phyloP scores from a whole-genome alignment of 2,329 filamentous ascomycete genomes.

The Chaetomiaceae sp. region DNA sequence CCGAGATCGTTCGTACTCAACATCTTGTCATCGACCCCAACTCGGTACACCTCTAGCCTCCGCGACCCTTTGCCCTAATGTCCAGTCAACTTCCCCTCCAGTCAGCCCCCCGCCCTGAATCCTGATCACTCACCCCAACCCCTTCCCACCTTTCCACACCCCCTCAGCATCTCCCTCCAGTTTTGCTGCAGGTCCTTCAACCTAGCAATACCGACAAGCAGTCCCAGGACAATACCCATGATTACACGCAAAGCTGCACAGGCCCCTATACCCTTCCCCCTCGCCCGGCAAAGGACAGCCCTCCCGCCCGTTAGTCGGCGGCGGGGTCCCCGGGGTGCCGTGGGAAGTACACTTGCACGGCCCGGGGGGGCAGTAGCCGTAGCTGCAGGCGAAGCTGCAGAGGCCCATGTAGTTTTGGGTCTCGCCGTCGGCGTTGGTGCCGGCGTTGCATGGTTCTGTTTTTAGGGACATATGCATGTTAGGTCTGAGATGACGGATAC shows the following conservation, averaged over 20 bases:
- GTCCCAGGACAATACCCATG: constrained; percentile 13
- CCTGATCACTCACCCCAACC: no score
- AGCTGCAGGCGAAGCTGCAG: constrained; percentile 13
- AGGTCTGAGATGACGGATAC: no score
- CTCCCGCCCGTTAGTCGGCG: not conserved
- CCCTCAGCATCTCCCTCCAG: no score
- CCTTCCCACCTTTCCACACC: no score
- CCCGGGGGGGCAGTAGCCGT: constrained; percentile 14
- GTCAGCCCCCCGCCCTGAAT: no score
- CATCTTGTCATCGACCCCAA: no score
- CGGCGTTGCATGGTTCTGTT: constrained; percentile 9
- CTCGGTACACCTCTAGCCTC: no score
- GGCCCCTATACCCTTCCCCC: constrained; percentile 11
- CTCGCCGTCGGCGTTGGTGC: constrained; percentile 6
- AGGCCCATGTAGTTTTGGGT: constrained; percentile 9
- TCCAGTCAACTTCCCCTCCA: no score
- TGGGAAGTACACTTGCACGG: constrained; percentile 13
- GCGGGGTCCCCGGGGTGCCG: not conserved
- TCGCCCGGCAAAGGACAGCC: constrained; percentile 10
- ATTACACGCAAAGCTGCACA: constrained; percentile 15
- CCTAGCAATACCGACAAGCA: constrained; percentile 13
- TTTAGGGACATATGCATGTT: not conserved
- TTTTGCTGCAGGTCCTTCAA: no score
- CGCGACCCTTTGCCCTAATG: no score
- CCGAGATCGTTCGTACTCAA: no score